Conservation (phyloP, 257 asterid species). For the Solanum peruvianum region DNA sequence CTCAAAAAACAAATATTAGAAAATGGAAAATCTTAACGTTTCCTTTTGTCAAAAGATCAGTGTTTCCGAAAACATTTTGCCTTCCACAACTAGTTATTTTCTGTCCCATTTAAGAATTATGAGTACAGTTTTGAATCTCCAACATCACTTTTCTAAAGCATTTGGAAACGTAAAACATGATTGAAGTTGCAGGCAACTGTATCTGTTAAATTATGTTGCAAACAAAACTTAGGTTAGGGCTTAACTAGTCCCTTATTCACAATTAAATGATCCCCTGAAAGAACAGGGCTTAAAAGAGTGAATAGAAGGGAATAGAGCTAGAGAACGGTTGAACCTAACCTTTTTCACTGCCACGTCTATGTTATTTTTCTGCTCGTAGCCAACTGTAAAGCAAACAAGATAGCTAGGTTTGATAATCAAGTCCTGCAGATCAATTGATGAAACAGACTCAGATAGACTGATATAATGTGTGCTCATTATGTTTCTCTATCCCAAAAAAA, state of each 20-base stretch:
- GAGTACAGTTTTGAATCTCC: background rate
- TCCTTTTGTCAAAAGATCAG: background rate
- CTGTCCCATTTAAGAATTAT: background rate
- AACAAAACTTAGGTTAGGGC: background rate
- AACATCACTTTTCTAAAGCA: background rate
- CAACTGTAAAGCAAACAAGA: conserved; percentile 87
- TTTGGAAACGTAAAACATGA: background rate
- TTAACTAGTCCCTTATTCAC: background rate
- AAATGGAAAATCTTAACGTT: background rate
- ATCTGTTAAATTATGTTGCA: background rate
- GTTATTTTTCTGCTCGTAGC: conserved; percentile 64
- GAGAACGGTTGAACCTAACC: conserved; percentile 19
- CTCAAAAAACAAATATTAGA: background rate
- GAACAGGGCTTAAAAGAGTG: background rate
- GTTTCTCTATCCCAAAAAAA: background rate
- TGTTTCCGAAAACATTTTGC: background rate
- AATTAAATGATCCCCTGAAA: background rate
- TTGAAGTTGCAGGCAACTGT: background rate
- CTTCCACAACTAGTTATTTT: background rate
- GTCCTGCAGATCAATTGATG: conserved; percentile 36
- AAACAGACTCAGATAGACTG: background rate
- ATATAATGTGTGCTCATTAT: background rate
- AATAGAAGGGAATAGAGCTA: background rate
- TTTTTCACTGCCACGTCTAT: conserved; percentile 78
- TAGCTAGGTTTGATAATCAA: conserved; percentile 66